Evolutionary conservation across 1,139 yeast genomes (phyloP).

Genomic region (Yamadazyma diddensiae): DNA sequence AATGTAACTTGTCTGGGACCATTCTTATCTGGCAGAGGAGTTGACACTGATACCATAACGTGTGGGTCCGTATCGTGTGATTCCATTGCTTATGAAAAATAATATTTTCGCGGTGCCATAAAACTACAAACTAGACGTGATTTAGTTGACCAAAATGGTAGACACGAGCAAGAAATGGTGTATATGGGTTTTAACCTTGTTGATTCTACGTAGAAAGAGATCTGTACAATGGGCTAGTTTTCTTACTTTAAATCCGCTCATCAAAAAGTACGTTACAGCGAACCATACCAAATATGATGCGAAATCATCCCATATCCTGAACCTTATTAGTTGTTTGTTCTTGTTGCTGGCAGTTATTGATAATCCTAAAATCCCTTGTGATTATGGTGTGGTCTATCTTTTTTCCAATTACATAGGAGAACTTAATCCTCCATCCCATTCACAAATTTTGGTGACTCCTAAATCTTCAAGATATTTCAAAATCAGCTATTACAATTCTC

Average conservation of each 20-base stretch:
- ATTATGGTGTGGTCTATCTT: constrained; percentile 36
- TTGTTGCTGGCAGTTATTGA: constrained; percentile 31
- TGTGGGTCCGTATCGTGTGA: constrained; percentile 2
- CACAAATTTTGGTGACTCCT: constrained; percentile 28
- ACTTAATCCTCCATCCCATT: constrained; percentile 35
- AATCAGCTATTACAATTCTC: constrained; percentile 21
- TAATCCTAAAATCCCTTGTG: constrained; percentile 33
- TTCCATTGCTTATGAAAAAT: not conserved
- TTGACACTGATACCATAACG: constrained; percentile 5
- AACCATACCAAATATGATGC: not conserved
- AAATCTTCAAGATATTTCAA: constrained; percentile 26
- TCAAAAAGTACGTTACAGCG: constrained; percentile 12
- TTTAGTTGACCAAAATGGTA: too few relatives aligned
- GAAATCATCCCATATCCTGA: constrained; percentile 19
- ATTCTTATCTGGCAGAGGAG: constrained; percentile 8
- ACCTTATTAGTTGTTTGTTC: constrained; percentile 25
- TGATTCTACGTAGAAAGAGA: constrained; percentile 23
- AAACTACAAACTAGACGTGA: too few relatives aligned
- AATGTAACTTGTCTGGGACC: constrained; percentile 7
- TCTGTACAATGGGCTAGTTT: constrained; percentile 33
- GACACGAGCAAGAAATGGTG: too few relatives aligned
- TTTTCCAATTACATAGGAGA: constrained; percentile 33
- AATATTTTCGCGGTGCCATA: not conserved
- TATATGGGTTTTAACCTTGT: constrained; percentile 29
- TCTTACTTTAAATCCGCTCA: constrained; percentile 31